Conservation (phyloP, 2,329 filamentous ascomycete species). For the Teratosphaeria viscida region DNA sequence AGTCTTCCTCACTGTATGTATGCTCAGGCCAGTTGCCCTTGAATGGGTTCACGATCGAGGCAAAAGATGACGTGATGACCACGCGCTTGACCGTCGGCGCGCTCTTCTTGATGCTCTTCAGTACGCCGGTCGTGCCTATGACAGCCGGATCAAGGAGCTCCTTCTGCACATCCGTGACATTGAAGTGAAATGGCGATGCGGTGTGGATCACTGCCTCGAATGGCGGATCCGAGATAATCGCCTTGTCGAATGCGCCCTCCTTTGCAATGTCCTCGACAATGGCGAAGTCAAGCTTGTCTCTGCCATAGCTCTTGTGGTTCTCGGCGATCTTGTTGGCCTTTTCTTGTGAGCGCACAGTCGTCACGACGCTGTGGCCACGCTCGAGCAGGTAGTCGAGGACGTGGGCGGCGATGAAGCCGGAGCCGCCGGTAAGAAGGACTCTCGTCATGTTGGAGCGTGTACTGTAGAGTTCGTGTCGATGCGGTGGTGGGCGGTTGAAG, state of each 20-base stretch:
- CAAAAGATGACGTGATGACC: slow-evolving; percentile 60
- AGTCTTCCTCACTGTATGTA: slow-evolving; percentile 45
- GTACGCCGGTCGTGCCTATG: slow-evolving; percentile 52
- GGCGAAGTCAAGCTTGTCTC: slow-evolving; percentile 50
- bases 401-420: slow-evolving; percentile 56
- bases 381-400: slow-evolving; percentile 50
- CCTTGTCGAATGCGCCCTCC: slow-evolving; percentile 55
- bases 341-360: slow-evolving; percentile 50
- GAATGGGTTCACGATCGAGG: slow-evolving; percentile 49
- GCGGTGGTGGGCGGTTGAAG: neutral
- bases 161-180: slow-evolving; percentile 61
- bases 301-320: slow-evolving; percentile 40
- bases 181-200: slow-evolving; percentile 63
- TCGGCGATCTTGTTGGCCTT: slow-evolving; percentile 52
- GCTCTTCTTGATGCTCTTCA: slow-evolving; percentile 50
- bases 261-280: slow-evolving; percentile 65
- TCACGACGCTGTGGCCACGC: slow-evolving; percentile 48
- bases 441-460: slow-evolving; percentile 14
- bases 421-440: slow-evolving; percentile 39
- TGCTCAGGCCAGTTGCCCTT: slow-evolving; percentile 42
- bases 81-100: slow-evolving; percentile 62
- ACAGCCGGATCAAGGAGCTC: slow-evolving; percentile 50
- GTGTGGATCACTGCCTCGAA: slow-evolving; percentile 69
- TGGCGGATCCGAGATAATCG: slow-evolving; percentile 49
- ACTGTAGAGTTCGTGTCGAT: neutral